A percentile compares a stretch with the other conserved stretches of the same genome.
Conservation (phyloP, 1,284 basidiomycete genomes). For the Ganoderma multipileum region DNA sequence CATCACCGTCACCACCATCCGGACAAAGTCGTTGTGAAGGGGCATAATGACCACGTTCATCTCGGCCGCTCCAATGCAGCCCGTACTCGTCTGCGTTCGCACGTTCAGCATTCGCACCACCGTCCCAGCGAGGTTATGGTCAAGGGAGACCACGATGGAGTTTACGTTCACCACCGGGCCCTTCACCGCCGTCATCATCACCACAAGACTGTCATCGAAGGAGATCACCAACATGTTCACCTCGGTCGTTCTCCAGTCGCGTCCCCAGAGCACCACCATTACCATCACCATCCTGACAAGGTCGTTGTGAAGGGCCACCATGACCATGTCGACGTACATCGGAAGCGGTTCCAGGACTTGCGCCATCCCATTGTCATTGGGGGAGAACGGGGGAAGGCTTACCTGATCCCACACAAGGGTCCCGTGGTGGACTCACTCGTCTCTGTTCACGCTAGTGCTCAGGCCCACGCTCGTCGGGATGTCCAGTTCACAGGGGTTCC, state of each 20-base stretch:
- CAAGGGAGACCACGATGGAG: slow-evolving; percentile 35
- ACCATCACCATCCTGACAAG: slow-evolving; percentile 13
- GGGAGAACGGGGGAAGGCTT: slow-evolving; percentile 14
- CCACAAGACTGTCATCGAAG: slow-evolving; percentile 21
- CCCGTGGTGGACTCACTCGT: neutral
- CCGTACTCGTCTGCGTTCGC: slow-evolving; percentile 17
- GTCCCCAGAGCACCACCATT: slow-evolving; percentile 3
- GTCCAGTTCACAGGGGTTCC: slow-evolving; percentile 37
- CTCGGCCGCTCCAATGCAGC: neutral
- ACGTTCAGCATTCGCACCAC: slow-evolving; percentile 23
- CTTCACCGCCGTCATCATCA: slow-evolving; percentile 22
- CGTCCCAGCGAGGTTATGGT: slow-evolving; percentile 31
- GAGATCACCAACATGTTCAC: slow-evolving; percentile 15
- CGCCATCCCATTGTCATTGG: slow-evolving; percentile 22
- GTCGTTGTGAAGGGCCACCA: slow-evolving; percentile 23
- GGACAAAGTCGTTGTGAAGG: slow-evolving; percentile 30
- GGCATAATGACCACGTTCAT: slow-evolving; percentile 34
- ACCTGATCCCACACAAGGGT: slow-evolving; percentile 6
- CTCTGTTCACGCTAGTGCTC: neutral
- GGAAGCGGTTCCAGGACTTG: neutral
- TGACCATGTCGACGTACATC: slow-evolving; percentile 23
- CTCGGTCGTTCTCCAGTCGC: slow-evolving; percentile 18
- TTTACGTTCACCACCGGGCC: slow-evolving; percentile 30
- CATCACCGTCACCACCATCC: slow-evolving; percentile 20
- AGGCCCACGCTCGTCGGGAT: slow-evolving; percentile 28